Evolutionary conservation across 1,284 basidiomycete species (phyloP).

Genomic region (Tilletia horrida): DNA sequence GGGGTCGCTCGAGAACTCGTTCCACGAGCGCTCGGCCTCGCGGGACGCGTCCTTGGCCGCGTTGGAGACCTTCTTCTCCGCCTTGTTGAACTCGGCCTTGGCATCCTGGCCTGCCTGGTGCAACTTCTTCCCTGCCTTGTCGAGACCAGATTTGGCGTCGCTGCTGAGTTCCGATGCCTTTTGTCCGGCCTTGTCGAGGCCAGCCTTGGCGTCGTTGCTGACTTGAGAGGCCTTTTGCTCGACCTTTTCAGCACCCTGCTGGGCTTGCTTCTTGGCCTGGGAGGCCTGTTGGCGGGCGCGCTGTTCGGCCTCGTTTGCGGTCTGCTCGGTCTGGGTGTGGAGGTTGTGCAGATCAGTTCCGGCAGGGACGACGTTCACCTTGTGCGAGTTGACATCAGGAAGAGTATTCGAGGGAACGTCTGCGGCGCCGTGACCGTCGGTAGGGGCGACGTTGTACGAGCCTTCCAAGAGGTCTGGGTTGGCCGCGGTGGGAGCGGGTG

Average conservation of each 20-base stretch:
- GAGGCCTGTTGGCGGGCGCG: not conserved
- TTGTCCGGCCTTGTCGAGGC: not conserved
- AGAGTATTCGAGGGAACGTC: not conserved
- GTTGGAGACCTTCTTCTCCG: slow-evolving; percentile 38
- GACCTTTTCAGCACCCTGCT: not conserved
- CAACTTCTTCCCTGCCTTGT: slow-evolving; percentile 44
- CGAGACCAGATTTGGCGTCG: slow-evolving; percentile 33
- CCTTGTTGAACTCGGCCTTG: slow-evolving; percentile 38
- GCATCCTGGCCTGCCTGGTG: slow-evolving; percentile 21
- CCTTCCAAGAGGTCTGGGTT: slow-evolving; percentile 11
- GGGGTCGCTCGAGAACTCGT: slow-evolving; percentile 45
- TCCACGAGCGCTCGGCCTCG: slow-evolving; percentile 38
- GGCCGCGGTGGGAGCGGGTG: not conserved
- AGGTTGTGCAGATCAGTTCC: not conserved
- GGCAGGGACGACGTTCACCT: slow-evolving; percentile 10
- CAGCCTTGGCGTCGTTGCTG: not conserved
- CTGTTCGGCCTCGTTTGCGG: not conserved
- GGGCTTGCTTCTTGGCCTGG: not conserved
- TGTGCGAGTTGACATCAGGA: slow-evolving; percentile 10
- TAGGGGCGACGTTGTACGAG: not conserved
- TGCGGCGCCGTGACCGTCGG: slow-evolving; percentile 4
- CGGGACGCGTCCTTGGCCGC: slow-evolving; percentile 22
- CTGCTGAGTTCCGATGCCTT: slow-evolving; percentile 21
- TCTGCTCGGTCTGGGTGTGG: slow-evolving; percentile 3
- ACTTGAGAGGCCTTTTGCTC: slow-evolving; percentile 6